A percentile compares a stretch with the other conserved stretches of the same genome.
phyloP scores from a whole-genome alignment of 2,329 filamentous ascomycete species.

The Aspergillus sp. region DNA sequence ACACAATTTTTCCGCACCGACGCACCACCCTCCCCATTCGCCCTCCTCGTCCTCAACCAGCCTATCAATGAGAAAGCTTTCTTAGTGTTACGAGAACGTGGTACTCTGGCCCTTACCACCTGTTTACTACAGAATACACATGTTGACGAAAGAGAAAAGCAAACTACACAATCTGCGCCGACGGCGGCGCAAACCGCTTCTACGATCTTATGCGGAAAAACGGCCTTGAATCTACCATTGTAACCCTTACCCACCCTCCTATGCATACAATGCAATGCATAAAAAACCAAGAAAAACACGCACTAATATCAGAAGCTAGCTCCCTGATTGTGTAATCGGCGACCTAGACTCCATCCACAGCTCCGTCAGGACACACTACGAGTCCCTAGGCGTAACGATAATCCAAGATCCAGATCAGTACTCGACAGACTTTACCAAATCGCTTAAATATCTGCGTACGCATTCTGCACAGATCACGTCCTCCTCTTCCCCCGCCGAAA shows the following conservation, averaged over 20 bases:
- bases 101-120: conserved; percentile 11
- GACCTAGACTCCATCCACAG: conserved; percentile 78
- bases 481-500: neutral
- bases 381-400: conserved; percentile 53
- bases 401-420: conserved; percentile 72
- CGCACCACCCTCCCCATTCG: conserved; percentile 30
- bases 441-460: conserved; percentile 53
- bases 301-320: conserved; percentile 25
- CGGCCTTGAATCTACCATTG: conserved; percentile 24
- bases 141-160: conserved; percentile 39
- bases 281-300: conserved; percentile 21
- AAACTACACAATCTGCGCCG: conserved; percentile 67
- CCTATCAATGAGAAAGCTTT: conserved; percentile 46
- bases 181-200: conserved; percentile 82
- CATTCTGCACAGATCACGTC: conserved; percentile 21
- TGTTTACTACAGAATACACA: neutral
- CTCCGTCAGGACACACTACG: conserved; percentile 60
- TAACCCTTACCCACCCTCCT: conserved; percentile 13
- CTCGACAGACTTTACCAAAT: conserved; percentile 87
- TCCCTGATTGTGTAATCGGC: conserved; percentile 70
- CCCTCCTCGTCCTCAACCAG: conserved; percentile 56
- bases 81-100: conserved; percentile 29
- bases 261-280: neutral
- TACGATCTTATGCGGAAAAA: conserved; percentile 42
- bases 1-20: conserved; percentile 32